phyloP scores from a whole-genome alignment of 148 eudicot genomes.

The Suaeda aralocaspica region DNA sequence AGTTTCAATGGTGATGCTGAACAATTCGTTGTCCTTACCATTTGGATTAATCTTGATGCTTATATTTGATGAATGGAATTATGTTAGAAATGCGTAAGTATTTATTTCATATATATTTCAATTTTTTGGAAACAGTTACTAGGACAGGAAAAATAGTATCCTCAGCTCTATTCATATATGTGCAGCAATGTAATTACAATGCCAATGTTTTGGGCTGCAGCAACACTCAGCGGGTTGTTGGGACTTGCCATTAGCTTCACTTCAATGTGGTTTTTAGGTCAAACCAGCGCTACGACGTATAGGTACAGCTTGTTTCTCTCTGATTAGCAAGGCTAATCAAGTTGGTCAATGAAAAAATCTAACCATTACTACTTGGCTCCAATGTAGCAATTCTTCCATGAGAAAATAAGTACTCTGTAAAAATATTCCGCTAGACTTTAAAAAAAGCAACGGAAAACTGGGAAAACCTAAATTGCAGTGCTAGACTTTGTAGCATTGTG shows the following conservation, averaged over 20 bases:
- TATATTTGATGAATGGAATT: conserved; percentile 62
- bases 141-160: not conserved
- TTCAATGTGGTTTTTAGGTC: conserved; percentile 85
- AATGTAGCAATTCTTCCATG: too few species aligned
- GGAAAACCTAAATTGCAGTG: too few species aligned
- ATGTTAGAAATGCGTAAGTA: conserved; percentile 57
- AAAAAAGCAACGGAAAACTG: too few species aligned
- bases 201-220: conserved; percentile 82
- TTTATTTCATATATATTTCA: not conserved
- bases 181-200: conserved; percentile 50
- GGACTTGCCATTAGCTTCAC: conserved; percentile 94
- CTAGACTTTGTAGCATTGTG: too few species aligned
- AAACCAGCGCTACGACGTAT: conserved; percentile 84
- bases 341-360: not conserved
- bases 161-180: conserved; percentile 16
- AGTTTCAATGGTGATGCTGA: conserved; percentile 86
- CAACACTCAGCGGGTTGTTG: conserved; percentile 72
- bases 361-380: not conserved
- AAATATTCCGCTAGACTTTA: too few species aligned
- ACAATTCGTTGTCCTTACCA: conserved; percentile 70
- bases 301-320: conserved; percentile 39
- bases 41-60: conserved; percentile 59
- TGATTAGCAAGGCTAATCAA: not conserved
- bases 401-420: too few species aligned
- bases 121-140: not conserved